Base-by-base conservation (phyloP, 2,329 filamentous ascomycete genomes). In the Emydomyces testavorans region DNA sequence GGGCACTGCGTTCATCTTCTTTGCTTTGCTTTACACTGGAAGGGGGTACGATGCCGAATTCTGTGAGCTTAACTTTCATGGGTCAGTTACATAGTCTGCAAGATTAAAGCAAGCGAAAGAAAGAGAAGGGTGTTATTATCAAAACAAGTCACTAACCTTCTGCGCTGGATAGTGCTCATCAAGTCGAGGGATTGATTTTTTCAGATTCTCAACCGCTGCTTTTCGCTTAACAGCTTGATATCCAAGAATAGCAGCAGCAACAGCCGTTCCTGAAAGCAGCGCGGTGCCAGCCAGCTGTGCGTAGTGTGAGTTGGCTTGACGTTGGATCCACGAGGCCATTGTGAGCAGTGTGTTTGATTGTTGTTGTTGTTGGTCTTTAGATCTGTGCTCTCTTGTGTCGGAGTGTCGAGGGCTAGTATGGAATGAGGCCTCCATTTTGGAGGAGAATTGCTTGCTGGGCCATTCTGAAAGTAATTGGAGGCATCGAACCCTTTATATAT, bases 1-100 rank as follows among this genome's bases (percentile, higher is more conserved):
- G 73, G 49, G 74, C 72, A 54, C 74, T 73, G 52, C 73, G 69
- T 58, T 76, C 71, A 57, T 82, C 78, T 60, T 81, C 78, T 49
- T 66, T 67, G 54, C 60, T 67, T 42, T 64, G 43, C 36, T 56
- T 61, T 36, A 57, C 57, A 29, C 52, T 51, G 50, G 53, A 54
- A 16, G 56, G 53, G 3, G 61, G 49, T 18, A 66, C 64, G 18
- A 60, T 61, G 3, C 73, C 73, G 55, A 69, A 75, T 54, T 74
- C 67, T 46, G 71, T 74, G 50, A 76, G 67, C 67, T 72, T 66
- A 57, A 64, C 58, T 62, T 58, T 26, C 52, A 54, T 55, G 50
- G 57, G 62, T 72, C 59, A 74, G 65, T 55, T 46, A n/a, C n/a
- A n/a, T n/a, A 20, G 6, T 34, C 18, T 15, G 37, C 20, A 41